Base-by-base conservation (phyloP, 2,329 filamentous ascomycete species). In the Fusarium sp. region DNA sequence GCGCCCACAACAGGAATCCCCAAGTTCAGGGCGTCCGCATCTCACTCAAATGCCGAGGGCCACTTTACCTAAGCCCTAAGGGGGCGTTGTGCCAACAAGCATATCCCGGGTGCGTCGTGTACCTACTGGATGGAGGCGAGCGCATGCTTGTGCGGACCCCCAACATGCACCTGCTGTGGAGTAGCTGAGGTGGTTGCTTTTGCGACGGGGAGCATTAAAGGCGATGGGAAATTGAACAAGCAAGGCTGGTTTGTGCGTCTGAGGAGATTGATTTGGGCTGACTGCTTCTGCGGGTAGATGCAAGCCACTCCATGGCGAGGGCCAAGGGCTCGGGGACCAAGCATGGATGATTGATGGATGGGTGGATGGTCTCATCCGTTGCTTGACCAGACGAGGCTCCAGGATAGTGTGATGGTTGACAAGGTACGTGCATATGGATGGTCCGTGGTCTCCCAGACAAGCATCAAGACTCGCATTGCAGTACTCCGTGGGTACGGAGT, bases 1-100 rank as follows among this genome's bases (percentile, higher is more conserved):
- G 65, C 70, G 72, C 70, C 70, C 56, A 65, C 57, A 61, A 56
- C 61, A 62, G 58, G 17, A 44, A 49, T 66, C 62, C 22, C 64
- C 31, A 38, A 64, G 58, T 56, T 61, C 42, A 51, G 59, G 53
- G 64, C 36, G 64, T 65, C 56, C 31, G 42, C 66, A 31, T 69
- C 58, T 38, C 61, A 64, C 58, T 38, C 61, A 64, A 59, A 60
- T 62, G 53, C 57, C 59, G 64, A 64, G 63, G 38, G 22, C 8
- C 66, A 49, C 59, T 22, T 63, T 66, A 53, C 58, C 63, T 66
- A 64, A 67, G 65, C 70, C 71, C 64, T 57, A 57, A 24, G 57
- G 40, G 40, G 69, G 62, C 67, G 62, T 42, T 56, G 63, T 58
- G 61, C 69, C 66, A 64, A 49, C 60, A 67, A 33, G 42, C 51